These are phyloP conservation scores for Triticum monococcum DNA, from an alignment of 176 grass and related monocot genomes.

Conservation along the genomic window DNA sequence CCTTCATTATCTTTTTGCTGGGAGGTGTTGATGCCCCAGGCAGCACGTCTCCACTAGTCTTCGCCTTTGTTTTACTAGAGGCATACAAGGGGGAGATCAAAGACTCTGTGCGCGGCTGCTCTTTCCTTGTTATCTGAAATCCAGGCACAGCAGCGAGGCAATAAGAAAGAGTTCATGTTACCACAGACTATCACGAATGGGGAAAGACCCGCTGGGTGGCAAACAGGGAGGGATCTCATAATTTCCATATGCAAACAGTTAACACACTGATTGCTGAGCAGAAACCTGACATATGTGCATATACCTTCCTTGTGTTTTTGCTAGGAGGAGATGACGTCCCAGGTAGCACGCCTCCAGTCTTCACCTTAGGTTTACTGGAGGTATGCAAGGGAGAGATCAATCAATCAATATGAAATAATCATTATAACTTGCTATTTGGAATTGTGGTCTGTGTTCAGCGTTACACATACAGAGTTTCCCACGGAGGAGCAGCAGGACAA, in stretches of 20 bases:
- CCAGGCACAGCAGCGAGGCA: neutral
- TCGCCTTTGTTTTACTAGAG: too few relatives aligned
- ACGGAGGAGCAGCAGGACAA: too few relatives aligned
- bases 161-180: neutral
- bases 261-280: neutral
- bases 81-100: too few relatives aligned
- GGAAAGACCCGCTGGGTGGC: neutral
- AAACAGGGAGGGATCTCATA: neutral
- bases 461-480: too few relatives aligned
- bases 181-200: neutral
- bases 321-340: neutral
- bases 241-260: neutral
- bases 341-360: neutral
- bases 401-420: neutral
- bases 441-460: too few relatives aligned
- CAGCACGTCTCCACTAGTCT: too few relatives aligned
- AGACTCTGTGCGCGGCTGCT: too few relatives aligned
- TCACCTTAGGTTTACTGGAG: slow-evolving; percentile 3
- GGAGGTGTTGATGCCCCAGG: too few relatives aligned
- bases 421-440: too few relatives aligned
- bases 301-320: neutral
- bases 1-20: too few relatives aligned
- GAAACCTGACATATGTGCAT: neutral
- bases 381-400: neutral
- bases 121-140: too few relatives aligned